Base-by-base conservation (phyloP, 306 rosid genomes). In the Heteromeles arbutifolia region DNA sequence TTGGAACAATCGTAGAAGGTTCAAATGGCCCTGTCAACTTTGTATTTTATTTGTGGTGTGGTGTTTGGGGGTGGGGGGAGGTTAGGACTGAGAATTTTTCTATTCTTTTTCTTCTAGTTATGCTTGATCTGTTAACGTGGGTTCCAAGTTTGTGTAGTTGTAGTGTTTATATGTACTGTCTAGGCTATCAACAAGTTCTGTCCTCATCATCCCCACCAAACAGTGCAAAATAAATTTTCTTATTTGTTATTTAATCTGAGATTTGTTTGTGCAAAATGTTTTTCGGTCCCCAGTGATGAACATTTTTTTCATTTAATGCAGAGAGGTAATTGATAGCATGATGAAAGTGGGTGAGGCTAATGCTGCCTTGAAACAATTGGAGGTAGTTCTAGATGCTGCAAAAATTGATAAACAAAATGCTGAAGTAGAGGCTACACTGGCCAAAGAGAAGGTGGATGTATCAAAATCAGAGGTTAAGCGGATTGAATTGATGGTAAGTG, bases 371-470 rank as follows among this genome's bases (percentile, higher is more conserved):
- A 95, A 92, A 84, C 93, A 95, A 80, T 74, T 92, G 82, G 93
- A 89, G 88, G 93, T 92, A 77, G 92, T 88, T 82, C 81, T 95
- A 72, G 97, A 95, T 88, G 86, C 87, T 81, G 92, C 87, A 50
- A 87, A 84, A 82, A 80, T 84, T 59, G 86, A 82, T 73, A 87
- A 88, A 83, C 86, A 83, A 74, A 86, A 80, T 76, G 93, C 93
- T 43, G 97, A 90, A 84, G 83, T 88, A 77, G 98, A 92, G 83
- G 90, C 80, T 74, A 56, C 69, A 3, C 79, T 90, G 85, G 90
- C 87, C 31, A 88, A 87, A 81, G 91, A 87, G 85, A 92, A 82
- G 86, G 83, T 77, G 52, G 93, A 89, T 78, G 81, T 62, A 45
- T 82, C 88, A 79, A 90, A 86, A 83, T 92, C 94, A 48, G 97